A percentile compares a stretch with the other conserved stretches of the same genome.
phyloP scores from a whole-genome alignment of 305 asterid genomes.

The Fraxinus paxiana region DNA sequence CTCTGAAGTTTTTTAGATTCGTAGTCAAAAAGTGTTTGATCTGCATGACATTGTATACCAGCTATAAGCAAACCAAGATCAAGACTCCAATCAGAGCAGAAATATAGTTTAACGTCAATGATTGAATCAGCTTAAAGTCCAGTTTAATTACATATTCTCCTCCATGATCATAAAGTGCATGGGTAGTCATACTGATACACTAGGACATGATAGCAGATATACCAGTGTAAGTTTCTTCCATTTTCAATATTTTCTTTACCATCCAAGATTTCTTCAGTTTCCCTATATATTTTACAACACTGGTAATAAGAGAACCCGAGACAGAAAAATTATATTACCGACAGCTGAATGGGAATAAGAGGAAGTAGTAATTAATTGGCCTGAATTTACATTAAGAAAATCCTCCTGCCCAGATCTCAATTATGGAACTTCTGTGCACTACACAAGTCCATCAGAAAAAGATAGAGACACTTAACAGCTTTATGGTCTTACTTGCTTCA shows the following conservation, averaged over 20 bases:
- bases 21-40: slow-evolving; percentile 65
- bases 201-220: not conserved
- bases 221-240: not conserved
- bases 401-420: not conserved
- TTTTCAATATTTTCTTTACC: not conserved
- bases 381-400: not conserved
- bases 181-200: not conserved
- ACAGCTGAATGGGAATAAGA: not conserved
- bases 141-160: not conserved
- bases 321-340: not conserved
- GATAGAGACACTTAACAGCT: not conserved
- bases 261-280: not conserved
- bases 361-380: not conserved
- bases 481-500: not conserved
- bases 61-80: slow-evolving; percentile 19
- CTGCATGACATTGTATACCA: slow-evolving; percentile 36
- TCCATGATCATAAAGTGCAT: not conserved
- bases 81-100: slow-evolving; percentile 14
- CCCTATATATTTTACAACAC: not conserved
- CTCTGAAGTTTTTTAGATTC: slow-evolving; percentile 85
- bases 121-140: not conserved
- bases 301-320: not conserved
- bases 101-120: not conserved
- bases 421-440: not conserved
- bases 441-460: not conserved